phyloP scores from a whole-genome alignment of 331 rosid species.

The Spiraea crenata region DNA sequence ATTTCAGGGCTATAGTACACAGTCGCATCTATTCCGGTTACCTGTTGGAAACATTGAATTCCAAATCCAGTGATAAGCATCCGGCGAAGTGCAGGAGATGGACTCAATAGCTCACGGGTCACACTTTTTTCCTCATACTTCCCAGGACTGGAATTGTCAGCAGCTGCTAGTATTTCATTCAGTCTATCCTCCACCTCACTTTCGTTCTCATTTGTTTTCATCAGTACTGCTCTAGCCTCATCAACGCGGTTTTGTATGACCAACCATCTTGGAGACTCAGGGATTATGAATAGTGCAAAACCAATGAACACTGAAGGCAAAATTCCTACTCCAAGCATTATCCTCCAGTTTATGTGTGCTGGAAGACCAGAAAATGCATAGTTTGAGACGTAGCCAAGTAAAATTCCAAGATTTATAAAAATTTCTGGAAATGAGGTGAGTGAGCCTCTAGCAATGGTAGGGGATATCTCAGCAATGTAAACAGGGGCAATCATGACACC shows the following conservation, averaged over 20 bases:
- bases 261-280: conserved; percentile 90
- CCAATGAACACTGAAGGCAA: conserved; percentile 78
- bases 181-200: conserved; percentile 76
- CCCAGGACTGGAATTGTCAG: conserved; percentile 46
- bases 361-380: conserved; percentile 73
- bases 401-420: conserved; percentile 76
- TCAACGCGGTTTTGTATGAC: conserved; percentile 71
- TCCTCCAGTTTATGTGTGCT: conserved; percentile 68
- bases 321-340: conserved; percentile 87
- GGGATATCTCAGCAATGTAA: conserved; percentile 92
- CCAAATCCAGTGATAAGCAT: conserved; percentile 83
- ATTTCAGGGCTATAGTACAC: conserved; percentile 90
- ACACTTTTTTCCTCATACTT: conserved; percentile 49
- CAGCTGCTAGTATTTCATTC: conserved; percentile 72
- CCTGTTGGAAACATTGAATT: conserved; percentile 88
- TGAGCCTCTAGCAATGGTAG: conserved; percentile 68
- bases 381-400: conserved; percentile 87
- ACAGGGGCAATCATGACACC: conserved; percentile 91
- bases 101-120: conserved; percentile 61
- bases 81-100: conserved; percentile 63
- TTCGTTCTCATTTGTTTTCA: conserved; percentile 67
- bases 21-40: conserved; percentile 82
- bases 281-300: conserved; percentile 72
- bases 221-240: conserved; percentile 70
- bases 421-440: conserved; percentile 88